A percentile compares a stretch with the other conserved stretches of the same genome.
phyloP scores from a whole-genome alignment of 78 protist species.

The Dictyostelium purpureum region DNA sequence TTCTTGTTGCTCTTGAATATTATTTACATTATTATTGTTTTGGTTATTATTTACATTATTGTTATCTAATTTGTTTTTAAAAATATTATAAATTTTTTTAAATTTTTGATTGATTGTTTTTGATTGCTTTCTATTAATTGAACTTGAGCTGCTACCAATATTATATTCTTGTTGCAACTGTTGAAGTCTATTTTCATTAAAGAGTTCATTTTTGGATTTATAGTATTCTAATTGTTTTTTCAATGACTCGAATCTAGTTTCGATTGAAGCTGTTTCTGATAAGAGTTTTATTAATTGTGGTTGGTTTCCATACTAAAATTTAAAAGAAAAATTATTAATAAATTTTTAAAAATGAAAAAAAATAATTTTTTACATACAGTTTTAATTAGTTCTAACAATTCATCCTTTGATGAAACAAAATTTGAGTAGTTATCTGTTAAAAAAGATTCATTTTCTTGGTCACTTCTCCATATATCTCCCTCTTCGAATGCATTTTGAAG shows the following conservation, averaged over 20 bases:
- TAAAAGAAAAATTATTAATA: background rate
- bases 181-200: background rate
- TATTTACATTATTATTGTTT: background rate
- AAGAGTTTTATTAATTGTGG: background rate
- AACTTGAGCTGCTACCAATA: background rate
- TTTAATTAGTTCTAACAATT: background rate
- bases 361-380: background rate
- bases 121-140: background rate
- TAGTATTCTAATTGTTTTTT: constrained; percentile 4
- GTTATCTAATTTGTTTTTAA: background rate
- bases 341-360: background rate
- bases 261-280: background rate
- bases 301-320: background rate
- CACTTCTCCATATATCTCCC: constrained; percentile 40
- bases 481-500: background rate
- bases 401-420: background rate
- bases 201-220: background rate
- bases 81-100: background rate
- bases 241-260: constrained; percentile 7
- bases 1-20: background rate
- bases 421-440: background rate
- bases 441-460: constrained; percentile 1
- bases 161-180: background rate
- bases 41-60: constrained; percentile 11
- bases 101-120: background rate